Conservation (phyloP, 768 basidiomycete genomes). For the Punctularia strigosozonata region DNA sequence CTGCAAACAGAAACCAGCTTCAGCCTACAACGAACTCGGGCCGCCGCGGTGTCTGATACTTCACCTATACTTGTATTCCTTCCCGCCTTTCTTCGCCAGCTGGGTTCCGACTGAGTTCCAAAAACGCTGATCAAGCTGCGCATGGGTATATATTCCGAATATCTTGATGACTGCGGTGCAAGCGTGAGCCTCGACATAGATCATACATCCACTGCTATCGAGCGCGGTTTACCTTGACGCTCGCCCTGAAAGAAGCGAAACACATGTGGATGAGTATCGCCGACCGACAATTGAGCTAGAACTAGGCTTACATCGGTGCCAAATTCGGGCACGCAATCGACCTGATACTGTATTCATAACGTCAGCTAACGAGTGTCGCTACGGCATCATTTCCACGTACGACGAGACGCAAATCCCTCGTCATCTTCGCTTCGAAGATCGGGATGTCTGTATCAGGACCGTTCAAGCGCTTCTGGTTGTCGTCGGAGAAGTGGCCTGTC, state of each 20-base stretch:
- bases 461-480: constrained; percentile 53
- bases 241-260: constrained; percentile 12
- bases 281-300: neutral
- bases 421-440: constrained; percentile 60
- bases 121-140: constrained; percentile 23
- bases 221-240: constrained; percentile 14
- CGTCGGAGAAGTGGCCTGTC: constrained; percentile 53
- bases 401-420: constrained; percentile 19
- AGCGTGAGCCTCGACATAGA: neutral
- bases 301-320: constrained; percentile 9
- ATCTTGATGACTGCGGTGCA: constrained; percentile 24
- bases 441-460: constrained; percentile 34
- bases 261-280: too few relatives aligned
- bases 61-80: constrained; percentile 36
- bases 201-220: neutral
- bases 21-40: neutral
- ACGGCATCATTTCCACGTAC: constrained; percentile 4
- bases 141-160: constrained; percentile 30
- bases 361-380: neutral
- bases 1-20: too few relatives aligned
- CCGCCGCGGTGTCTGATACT: neutral
- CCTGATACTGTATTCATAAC: constrained; percentile 1
- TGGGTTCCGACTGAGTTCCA: constrained; percentile 28
- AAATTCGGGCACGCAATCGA: constrained; percentile 15
- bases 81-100: constrained; percentile 24